These are phyloP conservation scores for Lecanosticta acicola DNA, from an alignment of 2,329 filamentous ascomycete species.

Conservation along the genomic window DNA sequence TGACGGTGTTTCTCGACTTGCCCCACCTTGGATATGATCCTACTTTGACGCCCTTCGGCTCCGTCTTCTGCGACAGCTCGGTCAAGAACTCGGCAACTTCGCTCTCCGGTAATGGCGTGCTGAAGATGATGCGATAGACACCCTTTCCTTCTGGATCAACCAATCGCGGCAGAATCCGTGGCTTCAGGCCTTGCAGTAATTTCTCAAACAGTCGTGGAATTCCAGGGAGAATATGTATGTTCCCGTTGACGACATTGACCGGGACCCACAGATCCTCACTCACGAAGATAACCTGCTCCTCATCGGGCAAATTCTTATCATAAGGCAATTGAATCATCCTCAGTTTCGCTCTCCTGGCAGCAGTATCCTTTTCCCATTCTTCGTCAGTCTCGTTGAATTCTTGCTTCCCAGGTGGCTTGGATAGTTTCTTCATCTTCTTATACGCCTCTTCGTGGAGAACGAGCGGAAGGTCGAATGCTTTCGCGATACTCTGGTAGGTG, in stretches of 20 bases:
- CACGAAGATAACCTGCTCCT: slow-evolving; percentile 73
- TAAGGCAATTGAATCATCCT: slow-evolving; percentile 86
- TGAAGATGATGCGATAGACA: slow-evolving; percentile 71
- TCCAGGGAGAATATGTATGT: slow-evolving; percentile 87
- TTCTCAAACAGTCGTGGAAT: slow-evolving; percentile 78
- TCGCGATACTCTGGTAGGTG: slow-evolving; percentile 89
- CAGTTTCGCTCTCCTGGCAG: slow-evolving; percentile 71
- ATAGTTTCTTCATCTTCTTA: slow-evolving; percentile 75
- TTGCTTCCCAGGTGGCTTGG: slow-evolving; percentile 65
- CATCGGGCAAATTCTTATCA: slow-evolving; percentile 56
- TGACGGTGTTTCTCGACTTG: slow-evolving; percentile 81
- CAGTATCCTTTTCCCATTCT: slow-evolving; percentile 76
- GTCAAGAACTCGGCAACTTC: slow-evolving; percentile 77
- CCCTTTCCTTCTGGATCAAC: slow-evolving; percentile 76
- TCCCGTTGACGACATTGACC: slow-evolving; percentile 80
- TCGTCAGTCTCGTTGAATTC: slow-evolving; percentile 60
- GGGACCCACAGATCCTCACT: slow-evolving; percentile 86
- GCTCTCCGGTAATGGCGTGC: slow-evolving; percentile 83
- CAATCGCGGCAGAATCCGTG: slow-evolving; percentile 63
- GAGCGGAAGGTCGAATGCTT: slow-evolving; percentile 73
- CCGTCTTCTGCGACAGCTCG: slow-evolving; percentile 67
- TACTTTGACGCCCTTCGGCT: slow-evolving; percentile 76
- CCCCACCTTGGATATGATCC: slow-evolving; percentile 94
- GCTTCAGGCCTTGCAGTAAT: slow-evolving; percentile 71
- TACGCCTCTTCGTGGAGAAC: slow-evolving; percentile 72